Conservation (phyloP, 2,329 filamentous ascomycete species). For the Colletotrichum tanaceti region DNA sequence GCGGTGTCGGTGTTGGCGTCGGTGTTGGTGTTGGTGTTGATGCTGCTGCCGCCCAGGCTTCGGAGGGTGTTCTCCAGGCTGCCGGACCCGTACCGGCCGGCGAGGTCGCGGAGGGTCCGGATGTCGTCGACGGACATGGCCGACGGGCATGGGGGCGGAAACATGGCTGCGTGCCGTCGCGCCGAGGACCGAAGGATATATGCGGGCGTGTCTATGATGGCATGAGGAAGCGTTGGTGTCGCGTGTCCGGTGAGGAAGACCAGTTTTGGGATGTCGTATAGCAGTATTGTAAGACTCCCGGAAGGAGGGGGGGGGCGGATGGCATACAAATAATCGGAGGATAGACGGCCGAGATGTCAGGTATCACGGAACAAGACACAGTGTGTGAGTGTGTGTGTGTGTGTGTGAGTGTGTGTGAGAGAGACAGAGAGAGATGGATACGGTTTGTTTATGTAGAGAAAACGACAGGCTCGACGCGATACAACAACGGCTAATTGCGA, state of each 20-base stretch:
- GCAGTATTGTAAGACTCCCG: too few species aligned
- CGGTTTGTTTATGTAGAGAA: slow-evolving; percentile 26
- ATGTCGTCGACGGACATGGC: slow-evolving; percentile 31
- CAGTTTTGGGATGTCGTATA: neutral
- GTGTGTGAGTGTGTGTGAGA: too few species aligned
- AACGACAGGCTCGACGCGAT: neutral
- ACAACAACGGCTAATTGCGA: neutral
- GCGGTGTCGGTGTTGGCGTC: neutral
- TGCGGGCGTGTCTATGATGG: neutral
- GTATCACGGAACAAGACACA: slow-evolving; percentile 2
- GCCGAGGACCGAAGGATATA: neutral
- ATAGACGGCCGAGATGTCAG: neutral
- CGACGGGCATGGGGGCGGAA: neutral
- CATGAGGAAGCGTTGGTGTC: neutral
- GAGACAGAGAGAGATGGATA: neutral
- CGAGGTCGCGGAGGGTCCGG: slow-evolving; percentile 19
- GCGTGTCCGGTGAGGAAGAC: neutral
- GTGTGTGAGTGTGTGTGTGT: too few species aligned
- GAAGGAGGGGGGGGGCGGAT: too few species aligned
- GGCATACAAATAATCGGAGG: neutral
- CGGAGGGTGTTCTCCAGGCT: slow-evolving; percentile 22
- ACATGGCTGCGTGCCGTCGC: slow-evolving; percentile 25
- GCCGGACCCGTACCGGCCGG: slow-evolving; percentile 29
- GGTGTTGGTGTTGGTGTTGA: neutral
- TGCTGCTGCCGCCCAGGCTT: slow-evolving; percentile 12